Percentiles rank a stretch among this genome's conserved stretches.
Evolutionary conservation across 2,329 filamentous ascomycete genomes (phyloP).

Genomic region (Paraconiothyrium sp.): DNA sequence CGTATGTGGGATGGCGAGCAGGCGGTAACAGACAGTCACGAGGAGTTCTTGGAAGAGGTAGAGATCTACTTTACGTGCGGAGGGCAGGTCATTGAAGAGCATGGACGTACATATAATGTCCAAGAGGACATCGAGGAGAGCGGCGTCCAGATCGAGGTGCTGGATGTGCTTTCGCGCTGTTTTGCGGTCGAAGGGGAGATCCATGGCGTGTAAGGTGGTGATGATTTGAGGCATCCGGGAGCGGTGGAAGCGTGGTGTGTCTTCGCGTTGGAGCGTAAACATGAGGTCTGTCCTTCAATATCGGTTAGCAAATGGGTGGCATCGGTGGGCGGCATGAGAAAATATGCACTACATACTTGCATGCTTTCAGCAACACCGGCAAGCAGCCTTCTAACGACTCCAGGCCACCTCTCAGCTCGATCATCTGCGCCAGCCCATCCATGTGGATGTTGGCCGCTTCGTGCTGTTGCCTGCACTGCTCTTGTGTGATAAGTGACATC

Average conservation of each 20-base stretch:
- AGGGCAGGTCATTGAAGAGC: constrained; percentile 1
- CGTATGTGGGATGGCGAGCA: not conserved
- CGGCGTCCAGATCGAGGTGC: not conserved
- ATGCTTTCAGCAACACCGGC: constrained; percentile 9
- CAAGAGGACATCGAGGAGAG: not conserved
- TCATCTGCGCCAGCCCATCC: constrained; percentile 9
- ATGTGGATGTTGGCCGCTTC: constrained; percentile 6
- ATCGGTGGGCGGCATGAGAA: not conserved
- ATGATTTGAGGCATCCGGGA: constrained; percentile 1
- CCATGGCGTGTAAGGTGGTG: not conserved
- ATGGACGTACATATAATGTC: not conserved
- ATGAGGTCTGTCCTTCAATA: constrained; percentile 9
- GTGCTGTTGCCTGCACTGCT: constrained; percentile 13
- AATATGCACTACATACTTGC: constrained; percentile 10
- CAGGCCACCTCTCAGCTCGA: constrained; percentile 12
- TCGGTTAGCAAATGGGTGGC: not conserved
- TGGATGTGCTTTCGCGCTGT: not conserved
- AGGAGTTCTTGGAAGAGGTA: constrained; percentile 12
- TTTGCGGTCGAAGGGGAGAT: not conserved
- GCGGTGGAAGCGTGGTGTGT: constrained; percentile 3
- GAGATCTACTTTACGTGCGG: constrained; percentile 9
- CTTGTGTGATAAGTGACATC: constrained; percentile 9
- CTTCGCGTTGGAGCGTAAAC: constrained; percentile 8
- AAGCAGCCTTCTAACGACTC: not conserved
- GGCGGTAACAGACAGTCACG: constrained; percentile 4